phyloP scores from a whole-genome alignment of 208 protist genomes.

The Acanthamoeba sp. region DNA sequence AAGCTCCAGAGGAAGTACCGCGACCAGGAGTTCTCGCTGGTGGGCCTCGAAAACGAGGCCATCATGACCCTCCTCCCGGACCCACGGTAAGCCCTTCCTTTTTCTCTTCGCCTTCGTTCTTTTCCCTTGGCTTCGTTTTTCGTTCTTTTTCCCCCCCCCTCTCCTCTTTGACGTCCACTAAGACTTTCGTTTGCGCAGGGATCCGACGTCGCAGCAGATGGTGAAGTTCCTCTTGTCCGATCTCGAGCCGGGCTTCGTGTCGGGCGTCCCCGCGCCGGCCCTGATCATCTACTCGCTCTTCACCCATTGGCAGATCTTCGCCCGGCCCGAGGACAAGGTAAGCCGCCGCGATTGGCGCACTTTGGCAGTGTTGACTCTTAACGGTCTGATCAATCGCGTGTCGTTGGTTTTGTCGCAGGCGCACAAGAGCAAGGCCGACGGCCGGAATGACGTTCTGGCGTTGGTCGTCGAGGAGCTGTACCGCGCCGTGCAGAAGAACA shows the following conservation, averaged over 20 bases:
- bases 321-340: not conserved
- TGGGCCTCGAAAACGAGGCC: conserved; percentile 59
- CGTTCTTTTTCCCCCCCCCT: not conserved
- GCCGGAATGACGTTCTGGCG: not conserved
- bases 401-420: not conserved
- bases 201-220: conserved; percentile 40
- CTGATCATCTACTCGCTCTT: conserved; percentile 37
- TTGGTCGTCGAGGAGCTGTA: conserved; percentile 25
- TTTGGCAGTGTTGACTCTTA: no score
- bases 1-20: conserved; percentile 40
- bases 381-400: no score
- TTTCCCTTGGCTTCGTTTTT: not conserved
- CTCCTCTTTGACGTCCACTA: not conserved
- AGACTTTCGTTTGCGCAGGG: not conserved
- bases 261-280: conserved; percentile 59
- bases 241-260: conserved; percentile 67
- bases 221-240: conserved; percentile 37
- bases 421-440: conserved; percentile 21
- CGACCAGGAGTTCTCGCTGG: conserved; percentile 33
- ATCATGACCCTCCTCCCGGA: conserved; percentile 68
- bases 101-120: not conserved
- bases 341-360: not conserved
- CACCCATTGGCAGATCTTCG: conserved; percentile 17
- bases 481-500: not conserved
- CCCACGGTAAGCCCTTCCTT: not conserved